These are phyloP conservation scores for Coemansia sp. DNA, from an alignment of 192 early-diverging fungal species.

Conservation along the genomic window DNA sequence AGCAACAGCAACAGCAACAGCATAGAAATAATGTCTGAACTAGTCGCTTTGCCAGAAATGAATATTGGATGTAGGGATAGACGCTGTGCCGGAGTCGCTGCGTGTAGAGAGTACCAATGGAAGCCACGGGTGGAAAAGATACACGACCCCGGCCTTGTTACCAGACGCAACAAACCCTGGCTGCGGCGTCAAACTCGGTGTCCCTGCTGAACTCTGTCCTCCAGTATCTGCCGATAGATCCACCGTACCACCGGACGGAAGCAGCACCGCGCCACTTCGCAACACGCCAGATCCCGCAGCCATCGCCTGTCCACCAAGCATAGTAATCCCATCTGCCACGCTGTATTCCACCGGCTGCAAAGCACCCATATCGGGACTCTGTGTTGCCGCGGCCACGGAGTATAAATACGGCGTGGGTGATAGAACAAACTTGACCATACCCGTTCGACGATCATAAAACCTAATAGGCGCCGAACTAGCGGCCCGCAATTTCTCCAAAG, in stretches of 20 bases:
- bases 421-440: conserved; percentile 43
- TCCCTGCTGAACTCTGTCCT: neutral
- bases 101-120: conserved; percentile 44
- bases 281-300: neutral
- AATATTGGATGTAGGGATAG: conserved; percentile 35
- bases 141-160: conserved; percentile 20
- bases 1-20: no score
- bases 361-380: neutral
- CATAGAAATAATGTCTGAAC: neutral
- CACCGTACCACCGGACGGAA: conserved; percentile 30
- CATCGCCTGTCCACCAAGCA: neutral
- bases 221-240: conserved; percentile 5
- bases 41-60: conserved; percentile 31
- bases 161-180: neutral
- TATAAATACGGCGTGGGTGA: conserved; percentile 23
- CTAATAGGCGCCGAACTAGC: conserved; percentile 33
- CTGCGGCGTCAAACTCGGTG: neutral
- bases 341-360: neutral
- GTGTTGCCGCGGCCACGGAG: neutral
- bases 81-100: conserved; percentile 24
- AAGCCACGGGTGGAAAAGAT: conserved; percentile 44
- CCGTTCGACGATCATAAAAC: conserved; percentile 41
- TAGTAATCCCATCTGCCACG: neutral
- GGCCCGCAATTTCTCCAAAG: conserved; percentile 39
- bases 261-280: conserved; percentile 24